Evolutionary conservation across 345 rosid species (phyloP), one percentile per base, ranked within the genome.

Genomic region (Melaleuca quinquenervia): DNA sequence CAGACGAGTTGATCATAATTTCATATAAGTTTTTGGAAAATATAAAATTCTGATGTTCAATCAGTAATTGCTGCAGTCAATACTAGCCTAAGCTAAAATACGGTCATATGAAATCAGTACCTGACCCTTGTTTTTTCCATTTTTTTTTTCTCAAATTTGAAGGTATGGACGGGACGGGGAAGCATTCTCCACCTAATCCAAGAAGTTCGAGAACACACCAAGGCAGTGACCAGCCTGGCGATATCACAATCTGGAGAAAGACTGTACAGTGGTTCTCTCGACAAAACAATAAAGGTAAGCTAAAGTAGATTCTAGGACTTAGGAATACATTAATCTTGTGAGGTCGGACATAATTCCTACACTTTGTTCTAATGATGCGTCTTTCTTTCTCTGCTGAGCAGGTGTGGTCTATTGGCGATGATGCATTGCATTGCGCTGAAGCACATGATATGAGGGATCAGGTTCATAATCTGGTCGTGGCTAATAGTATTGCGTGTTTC

Each of bases 111-210:
- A 70, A 36, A 70, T 36, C 48, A 70, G 48, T 70, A 36, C 70
- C 50, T 56, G 52, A 50, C 32, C 32, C 51, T 75, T 48, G 48
- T 16, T 26, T 22, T 53, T 8, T n/a, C n/a, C 32, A 44, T 76
- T 22, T 6, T 54, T 10, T 49, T 55, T 78, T n/a, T 76, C 45
- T 24, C 22, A 74, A 51, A 41, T 14, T 36, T 83, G 89, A 89
- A 94, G 96, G 95, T 93, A 82, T 94, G 97, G 97, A 92, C 94
- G 4, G 92, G 93, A 27, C 92, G 88, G 78, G 94, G 94, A 44
- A 93, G 93, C 90, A 84, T 89, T 86, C 94, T 94, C 86, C 95
- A 92, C 87, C 95, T 90, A 44, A 85, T 94, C 84, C 94, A 93
- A 88, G 94, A 92, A 88, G 88, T 90, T 82, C 85, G 85, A 85